A percentile compares a stretch with the other conserved stretches of the same genome.
These are phyloP conservation scores for Daphne laureola DNA, from an alignment of 441 rosid genomes.

Conservation along the genomic window DNA sequence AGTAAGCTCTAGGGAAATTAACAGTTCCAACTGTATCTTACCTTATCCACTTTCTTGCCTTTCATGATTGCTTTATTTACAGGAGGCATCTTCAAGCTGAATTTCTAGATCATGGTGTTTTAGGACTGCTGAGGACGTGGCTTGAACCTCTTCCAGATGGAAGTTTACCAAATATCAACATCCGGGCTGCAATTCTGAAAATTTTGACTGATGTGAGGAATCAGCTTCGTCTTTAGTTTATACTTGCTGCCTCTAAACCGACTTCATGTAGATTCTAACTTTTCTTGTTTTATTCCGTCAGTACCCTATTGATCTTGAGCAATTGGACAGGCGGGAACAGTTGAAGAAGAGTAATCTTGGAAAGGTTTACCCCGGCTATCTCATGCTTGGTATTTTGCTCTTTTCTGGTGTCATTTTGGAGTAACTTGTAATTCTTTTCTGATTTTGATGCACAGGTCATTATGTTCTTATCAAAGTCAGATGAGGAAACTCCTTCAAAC, in stretches of 20 bases:
- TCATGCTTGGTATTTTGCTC: not conserved
- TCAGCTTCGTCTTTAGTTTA: conserved; percentile 5
- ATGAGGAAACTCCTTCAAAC: conserved; percentile 90
- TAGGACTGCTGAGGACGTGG: conserved; percentile 84
- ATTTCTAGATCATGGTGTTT: conserved; percentile 90
- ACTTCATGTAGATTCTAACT: conserved; percentile 14
- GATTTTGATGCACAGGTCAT: conserved; percentile 51
- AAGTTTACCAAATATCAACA: conserved; percentile 89
- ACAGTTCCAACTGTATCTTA: conserved; percentile 1
- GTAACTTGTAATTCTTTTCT: conserved; percentile 10
- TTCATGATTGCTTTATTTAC: conserved; percentile 18
- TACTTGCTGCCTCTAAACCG: conserved; percentile 9
- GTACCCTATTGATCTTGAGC: conserved; percentile 94
- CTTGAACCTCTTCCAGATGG: conserved; percentile 99
- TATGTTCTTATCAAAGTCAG: conserved; percentile 93
- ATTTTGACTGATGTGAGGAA: conserved; percentile 67
- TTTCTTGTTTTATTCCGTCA: conserved; percentile 26
- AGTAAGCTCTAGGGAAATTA: conserved; percentile 41
- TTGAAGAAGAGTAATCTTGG: conserved; percentile 96
- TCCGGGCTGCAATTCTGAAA: conserved; percentile 78
- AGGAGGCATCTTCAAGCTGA: conserved; percentile 99
- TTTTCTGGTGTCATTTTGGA: conserved; percentile 4
- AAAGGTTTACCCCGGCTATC: conserved; percentile 42
- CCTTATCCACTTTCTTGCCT: not conserved
- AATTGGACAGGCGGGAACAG: conserved; percentile 88